phyloP scores from a whole-genome alignment of 2,329 filamentous ascomycete genomes.

The Ophiostoma himal-ulmi region DNA sequence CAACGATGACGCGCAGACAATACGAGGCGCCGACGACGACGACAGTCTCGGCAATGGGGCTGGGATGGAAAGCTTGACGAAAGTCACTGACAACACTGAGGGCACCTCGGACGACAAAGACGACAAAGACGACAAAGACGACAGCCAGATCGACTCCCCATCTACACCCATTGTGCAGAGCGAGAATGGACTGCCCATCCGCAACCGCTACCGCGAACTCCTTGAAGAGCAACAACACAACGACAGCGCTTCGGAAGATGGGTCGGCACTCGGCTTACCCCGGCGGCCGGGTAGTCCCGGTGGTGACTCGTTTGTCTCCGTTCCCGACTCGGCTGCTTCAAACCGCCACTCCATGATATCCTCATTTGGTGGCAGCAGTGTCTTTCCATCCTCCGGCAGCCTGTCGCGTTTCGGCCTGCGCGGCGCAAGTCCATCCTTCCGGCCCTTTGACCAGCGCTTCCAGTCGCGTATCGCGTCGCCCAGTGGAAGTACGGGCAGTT shows the following conservation, averaged over 20 bases:
- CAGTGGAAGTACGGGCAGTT: constrained; percentile 30
- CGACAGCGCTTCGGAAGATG: constrained; percentile 47
- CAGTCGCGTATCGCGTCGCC: constrained; percentile 71
- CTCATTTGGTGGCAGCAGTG: constrained; percentile 58
- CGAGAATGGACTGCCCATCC: constrained; percentile 34
- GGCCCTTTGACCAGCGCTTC: constrained; percentile 92
- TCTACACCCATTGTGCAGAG: constrained; percentile 22
- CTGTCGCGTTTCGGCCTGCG: constrained; percentile 50
- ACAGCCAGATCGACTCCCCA: constrained; percentile 34
- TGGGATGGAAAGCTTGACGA: background rate
- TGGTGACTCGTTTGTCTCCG: constrained; percentile 59
- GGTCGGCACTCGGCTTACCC: constrained; percentile 46
- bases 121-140: constrained; percentile 30
- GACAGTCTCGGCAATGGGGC: background rate
- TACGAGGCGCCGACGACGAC: constrained; percentile 36
- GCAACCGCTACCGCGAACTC: constrained; percentile 43
- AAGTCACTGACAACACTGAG: background rate
- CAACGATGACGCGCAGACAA: constrained; percentile 41
- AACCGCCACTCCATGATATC: constrained; percentile 60
- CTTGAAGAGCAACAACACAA: constrained; percentile 37
- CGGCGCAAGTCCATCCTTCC: constrained; percentile 74
- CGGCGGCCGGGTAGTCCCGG: constrained; percentile 59
- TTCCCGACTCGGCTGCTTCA: constrained; percentile 78
- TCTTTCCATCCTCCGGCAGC: constrained; percentile 56
- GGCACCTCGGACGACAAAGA: background rate